A percentile compares a stretch with the other conserved stretches of the same genome.
These are phyloP conservation scores for Arthrobotrys conoides DNA, from an alignment of 2,329 filamentous ascomycete species.

Conservation along the genomic window DNA sequence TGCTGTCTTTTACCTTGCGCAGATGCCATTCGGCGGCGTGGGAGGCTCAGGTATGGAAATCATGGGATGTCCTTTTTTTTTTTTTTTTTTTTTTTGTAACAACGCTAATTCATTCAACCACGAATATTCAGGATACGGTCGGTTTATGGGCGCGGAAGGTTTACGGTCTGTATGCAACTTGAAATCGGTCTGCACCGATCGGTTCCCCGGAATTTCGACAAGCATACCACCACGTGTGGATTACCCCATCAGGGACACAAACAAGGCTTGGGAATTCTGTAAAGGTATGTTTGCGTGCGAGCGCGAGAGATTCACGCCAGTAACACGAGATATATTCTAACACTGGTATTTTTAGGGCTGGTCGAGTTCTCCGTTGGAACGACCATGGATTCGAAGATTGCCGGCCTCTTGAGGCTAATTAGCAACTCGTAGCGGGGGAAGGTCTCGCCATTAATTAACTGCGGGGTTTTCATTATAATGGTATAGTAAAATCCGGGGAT, in stretches of 20 bases:
- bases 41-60: slow-evolving; percentile 76
- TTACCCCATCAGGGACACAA: slow-evolving; percentile 81
- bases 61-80: background rate
- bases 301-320: background rate
- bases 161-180: slow-evolving; percentile 85
- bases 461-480: background rate
- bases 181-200: slow-evolving; percentile 88
- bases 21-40: slow-evolving; percentile 94
- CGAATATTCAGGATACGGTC: slow-evolving; percentile 74
- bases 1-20: slow-evolving; percentile 90
- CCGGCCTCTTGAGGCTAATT: slow-evolving; percentile 49
- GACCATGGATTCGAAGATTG: slow-evolving; percentile 43
- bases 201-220: slow-evolving; percentile 76
- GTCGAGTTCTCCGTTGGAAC: slow-evolving; percentile 54
- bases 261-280: slow-evolving; percentile 76
- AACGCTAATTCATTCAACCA: background rate
- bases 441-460: background rate
- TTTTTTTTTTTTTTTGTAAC: background rate
- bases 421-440: slow-evolving; percentile 41
- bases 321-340: slow-evolving; percentile 10
- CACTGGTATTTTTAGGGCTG: slow-evolving; percentile 24
- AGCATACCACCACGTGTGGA: slow-evolving; percentile 83
- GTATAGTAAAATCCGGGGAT: background rate
- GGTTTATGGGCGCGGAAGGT: slow-evolving; percentile 93
- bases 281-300: slow-evolving; percentile 64